phyloP scores from a whole-genome alignment of 108 stramenopile species.

The Cyclotella choctawhatcheeana region DNA sequence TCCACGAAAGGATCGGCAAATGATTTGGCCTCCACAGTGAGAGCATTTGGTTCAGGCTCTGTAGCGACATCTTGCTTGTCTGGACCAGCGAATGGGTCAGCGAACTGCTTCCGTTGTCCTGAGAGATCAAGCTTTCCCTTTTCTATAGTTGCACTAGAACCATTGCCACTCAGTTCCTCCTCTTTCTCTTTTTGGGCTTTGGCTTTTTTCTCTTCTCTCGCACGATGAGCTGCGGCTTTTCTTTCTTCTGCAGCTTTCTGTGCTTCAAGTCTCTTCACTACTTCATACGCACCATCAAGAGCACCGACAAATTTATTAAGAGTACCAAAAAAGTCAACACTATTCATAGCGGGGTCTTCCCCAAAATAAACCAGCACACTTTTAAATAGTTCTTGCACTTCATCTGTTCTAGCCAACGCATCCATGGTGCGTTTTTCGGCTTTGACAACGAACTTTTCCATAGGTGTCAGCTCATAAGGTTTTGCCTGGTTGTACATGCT shows the following conservation, averaged over 20 bases:
- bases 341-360: slow-evolving; percentile 86
- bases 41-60: no score
- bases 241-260: slow-evolving; percentile 48
- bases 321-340: slow-evolving; percentile 89
- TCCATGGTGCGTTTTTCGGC: slow-evolving; percentile 60
- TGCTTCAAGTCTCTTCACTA: slow-evolving; percentile 71
- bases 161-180: no score
- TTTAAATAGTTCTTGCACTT: slow-evolving; percentile 68
- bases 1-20: no score
- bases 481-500: slow-evolving; percentile 73
- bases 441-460: slow-evolving; percentile 76
- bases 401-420: slow-evolving; percentile 52
- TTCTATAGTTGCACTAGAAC: not conserved
- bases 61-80: no score
- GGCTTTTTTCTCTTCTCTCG: slow-evolving; percentile 36
- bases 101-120: slow-evolving; percentile 28
- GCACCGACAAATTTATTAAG: slow-evolving; percentile 71
- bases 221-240: slow-evolving; percentile 46
- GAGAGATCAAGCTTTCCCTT: slow-evolving; percentile 39
- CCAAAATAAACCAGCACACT: slow-evolving; percentile 82
- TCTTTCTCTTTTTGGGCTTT: slow-evolving; percentile 1
- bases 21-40: no score
- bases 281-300: slow-evolving; percentile 70
- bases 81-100: slow-evolving; percentile 19
- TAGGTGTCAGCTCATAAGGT: slow-evolving; percentile 60